Base-by-base conservation (phyloP, 495 filamentous ascomycete genomes). In the Thozetella sp. region DNA sequence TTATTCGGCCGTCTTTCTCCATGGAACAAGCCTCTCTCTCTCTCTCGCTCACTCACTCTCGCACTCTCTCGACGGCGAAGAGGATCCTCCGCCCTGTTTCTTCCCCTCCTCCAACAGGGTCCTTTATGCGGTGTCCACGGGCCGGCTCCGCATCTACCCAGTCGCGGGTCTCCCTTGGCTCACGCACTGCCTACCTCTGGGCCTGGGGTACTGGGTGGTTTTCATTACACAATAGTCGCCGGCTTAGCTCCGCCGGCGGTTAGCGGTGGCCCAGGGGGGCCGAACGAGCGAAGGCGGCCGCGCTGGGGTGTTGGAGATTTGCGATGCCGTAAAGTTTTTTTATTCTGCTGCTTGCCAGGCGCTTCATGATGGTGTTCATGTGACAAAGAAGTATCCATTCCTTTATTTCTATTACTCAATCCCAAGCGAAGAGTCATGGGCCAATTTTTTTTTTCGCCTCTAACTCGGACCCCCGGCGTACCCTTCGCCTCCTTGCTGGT, bases 331-430 rank as follows among this genome's bases (percentile, higher is more conserved):
- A 48, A 48, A n/a, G 17, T 9, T 37, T 37, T 37, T 37, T 37
- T 19, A 15, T 48, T 48, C 43, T 48, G n/a, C 37, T 48, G 13
- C 40, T 19, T 19, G 43, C 11, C 43, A 48, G n/a, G 9, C 9
- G n/a, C 43, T 48, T 48, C 43, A 19, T 25, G 15, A 55, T 57
- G 46, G 53, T 63, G 55, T 43, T 70, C 73, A 76, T 64, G 68
- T 76, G 73, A 76, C 69, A 64, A 65, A 62, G 65, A 67, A 63
- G 63, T 67, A 68, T 63, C 64, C 62, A 68, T 64, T 65, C 62
- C 64, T 61, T 63, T 58, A 63, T 73, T 75, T 75, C 56, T 54
- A 73, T 75, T 76, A 76, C 71, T 50, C 66, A 74, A 76, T 76
- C 60, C 55, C 19, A 50, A 30, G 26, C 24, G 54, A 53, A 51